phyloP scores from a whole-genome alignment of 1,284 basidiomycete species.

The Cutaneotrichosporon daszewskae region DNA sequence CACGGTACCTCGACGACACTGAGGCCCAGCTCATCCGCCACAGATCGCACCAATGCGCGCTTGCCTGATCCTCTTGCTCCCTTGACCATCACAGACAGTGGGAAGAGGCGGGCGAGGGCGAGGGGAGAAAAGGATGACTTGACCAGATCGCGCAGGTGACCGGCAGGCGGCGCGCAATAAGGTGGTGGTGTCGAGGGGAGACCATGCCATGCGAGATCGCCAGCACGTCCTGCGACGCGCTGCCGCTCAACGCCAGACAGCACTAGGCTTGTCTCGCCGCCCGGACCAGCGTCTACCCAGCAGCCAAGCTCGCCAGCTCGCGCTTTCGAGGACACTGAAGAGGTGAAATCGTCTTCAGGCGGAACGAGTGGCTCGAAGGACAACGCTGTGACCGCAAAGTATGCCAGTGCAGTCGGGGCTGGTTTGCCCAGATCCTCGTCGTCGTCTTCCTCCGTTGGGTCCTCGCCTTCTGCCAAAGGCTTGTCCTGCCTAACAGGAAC shows the following conservation, averaged over 20 bases:
- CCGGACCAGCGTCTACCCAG: constrained; percentile 67
- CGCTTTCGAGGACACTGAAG: constrained; percentile 41
- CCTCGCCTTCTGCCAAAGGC: constrained; percentile 36
- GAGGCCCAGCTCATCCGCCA: constrained; percentile 47
- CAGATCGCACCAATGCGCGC: constrained; percentile 38
- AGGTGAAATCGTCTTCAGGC: constrained; percentile 48
- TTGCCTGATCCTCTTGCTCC: constrained; percentile 54
- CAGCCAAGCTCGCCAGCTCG: constrained; percentile 70
- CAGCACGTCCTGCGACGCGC: constrained; percentile 18
- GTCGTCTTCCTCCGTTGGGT: constrained; percentile 39
- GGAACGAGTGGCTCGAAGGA: constrained; percentile 55
- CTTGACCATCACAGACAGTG: constrained; percentile 49
- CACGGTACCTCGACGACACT: constrained; percentile 81
- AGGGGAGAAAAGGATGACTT: constrained; percentile 21
- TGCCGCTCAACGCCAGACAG: constrained; percentile 52
- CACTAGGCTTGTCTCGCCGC: constrained; percentile 54
- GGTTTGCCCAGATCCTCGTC: constrained; percentile 28
- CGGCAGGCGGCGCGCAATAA: constrained; percentile 15
- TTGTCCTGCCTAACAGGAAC: constrained; percentile 61
- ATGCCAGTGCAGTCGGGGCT: constrained; percentile 52
- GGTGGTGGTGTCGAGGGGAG: constrained; percentile 20
- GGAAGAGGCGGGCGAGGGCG: constrained; percentile 21
- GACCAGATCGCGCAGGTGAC: constrained; percentile 33
- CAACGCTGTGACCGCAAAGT: constrained; percentile 74
- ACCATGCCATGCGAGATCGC: constrained; percentile 30